Evolutionary conservation across 768 basidiomycete species (phyloP).

Genomic region (Vishniacozyma victoriae): DNA sequence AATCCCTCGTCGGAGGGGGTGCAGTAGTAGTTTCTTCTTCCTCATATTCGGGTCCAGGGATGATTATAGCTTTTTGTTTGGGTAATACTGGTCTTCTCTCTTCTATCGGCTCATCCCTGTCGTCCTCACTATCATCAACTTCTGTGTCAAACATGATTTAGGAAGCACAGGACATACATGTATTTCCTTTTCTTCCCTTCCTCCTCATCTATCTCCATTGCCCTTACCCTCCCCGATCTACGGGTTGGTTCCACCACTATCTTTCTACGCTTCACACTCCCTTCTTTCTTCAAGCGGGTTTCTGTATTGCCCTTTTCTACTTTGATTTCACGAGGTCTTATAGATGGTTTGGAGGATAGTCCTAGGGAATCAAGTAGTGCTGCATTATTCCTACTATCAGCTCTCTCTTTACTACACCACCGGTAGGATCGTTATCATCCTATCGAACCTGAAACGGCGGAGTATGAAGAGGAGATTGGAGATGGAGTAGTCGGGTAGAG

Average conservation of each 20-base stretch:
- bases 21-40: slow-evolving; percentile 1
- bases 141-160: not conserved
- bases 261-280: slow-evolving; percentile 4
- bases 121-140: not conserved
- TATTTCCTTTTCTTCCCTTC: not conserved
- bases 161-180: not conserved
- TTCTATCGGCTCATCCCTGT: not conserved
- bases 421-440: not conserved
- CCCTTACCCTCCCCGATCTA: slow-evolving; percentile 19
- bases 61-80: slow-evolving; percentile 2
- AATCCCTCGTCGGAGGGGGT: slow-evolving; percentile 17
- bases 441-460: not conserved
- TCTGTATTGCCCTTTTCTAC: slow-evolving; percentile 1
- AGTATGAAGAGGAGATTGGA: not conserved
- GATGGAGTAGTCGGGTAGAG: not conserved
- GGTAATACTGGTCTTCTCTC: slow-evolving; percentile 9
- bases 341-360: slow-evolving; percentile 1
- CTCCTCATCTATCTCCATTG: slow-evolving; percentile 1
- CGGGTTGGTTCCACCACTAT: slow-evolving; percentile 8
- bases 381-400: slow-evolving; percentile 8
- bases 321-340: not conserved
- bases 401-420: not conserved
- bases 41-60: slow-evolving; percentile 26
- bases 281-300: slow-evolving; percentile 1
- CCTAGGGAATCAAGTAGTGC: slow-evolving; percentile 10